Base-by-base conservation (phyloP, 1,284 basidiomycete genomes). In the Xerocomus cyaneibrunnescens region DNA sequence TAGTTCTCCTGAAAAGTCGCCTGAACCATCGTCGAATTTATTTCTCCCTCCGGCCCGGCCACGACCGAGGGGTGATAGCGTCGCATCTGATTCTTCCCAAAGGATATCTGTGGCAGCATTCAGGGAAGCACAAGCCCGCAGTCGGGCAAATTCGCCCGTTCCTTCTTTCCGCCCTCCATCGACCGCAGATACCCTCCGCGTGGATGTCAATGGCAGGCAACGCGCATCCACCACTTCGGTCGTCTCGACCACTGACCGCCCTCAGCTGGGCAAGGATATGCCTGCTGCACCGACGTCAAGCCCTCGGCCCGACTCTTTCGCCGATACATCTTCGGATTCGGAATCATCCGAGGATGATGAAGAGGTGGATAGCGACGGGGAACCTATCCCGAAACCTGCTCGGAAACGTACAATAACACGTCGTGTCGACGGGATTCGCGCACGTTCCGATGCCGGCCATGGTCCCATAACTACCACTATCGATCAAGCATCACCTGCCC, bases 81-180 rank as follows among this genome's bases (percentile, higher is more conserved):
- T 75, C 52, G 78, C 78, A n/a, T 84, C 83, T 3, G 83, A 87
- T 44, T 72, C 79, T 12, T 82, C 81, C 5, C 85, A 87, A 57
- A 77, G 85, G 45, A 89, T 89, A 43, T 87, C 84, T 9, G 83
- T 89, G 23, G 87, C 87, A 4, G 87, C 87, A 3, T 89, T 89
- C 65, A 78, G 85, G 45, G 87, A 89, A 72, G 85, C 80, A 32
- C 85, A 88, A 50, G 84, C 85, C 10, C 73, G 85, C 40, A 75
- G 82, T 58, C 68, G 74, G 30, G 75, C 84, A 12, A 81, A 77
- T 51, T 85, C 83, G 0, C 84, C 85, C n/a, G 75, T 71, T 0
- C 78, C 80, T 28, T 79, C 81, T 1, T 72, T 74, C 40, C 70
- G 78, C 37, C 67, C 55, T 34, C 65, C 59, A 40, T 71, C 69